Base-by-base conservation (phyloP, 140 eudicot species). In the Cichorium intybus region DNA sequence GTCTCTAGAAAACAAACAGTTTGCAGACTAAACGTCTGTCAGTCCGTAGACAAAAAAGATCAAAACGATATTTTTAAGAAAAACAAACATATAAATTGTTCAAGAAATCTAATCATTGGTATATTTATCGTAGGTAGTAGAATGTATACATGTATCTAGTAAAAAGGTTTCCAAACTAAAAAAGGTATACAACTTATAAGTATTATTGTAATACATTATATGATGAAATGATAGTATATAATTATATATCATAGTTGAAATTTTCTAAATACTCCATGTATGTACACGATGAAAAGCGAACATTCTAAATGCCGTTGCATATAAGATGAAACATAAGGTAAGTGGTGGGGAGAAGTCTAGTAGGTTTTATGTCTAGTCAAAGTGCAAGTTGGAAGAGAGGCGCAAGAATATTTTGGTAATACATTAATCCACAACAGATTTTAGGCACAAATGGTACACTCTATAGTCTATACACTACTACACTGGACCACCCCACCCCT, bases 281-380 rank as follows among this genome's bases (percentile, higher is more conserved):
- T 11, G 4, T 48, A 48, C 1, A 48, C 1, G 10, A 39, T 39
- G 46, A 43, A 43, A 43, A 43, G 49, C 18, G 49, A 43, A 43
- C 49, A 43, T 43, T 43, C 49, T 43, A 43, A 14, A 43, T 1
- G 49, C 1, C 8, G 1, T 14, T 15, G 49, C 7, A 43, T 43
- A 43, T 15, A 43, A 41, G 48, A 41, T 41, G 18, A 41, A 41
- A 41, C 48, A 41, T 41, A 16, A 48, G 47, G 68, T 47, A 35
- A 64, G 72, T 73, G 72, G 78, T 64, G 67, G 78, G 78, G 74
- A 69, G 56, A 35, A 48, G 77, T 51, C 56, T 73, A 73, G 61
- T 24, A 56, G 66, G 68, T 33, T 66, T 54, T 56, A 31, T 64
- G 61, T 72, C 58, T 64, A 55, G 60, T 73, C 61, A 45, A 73